Evolutionary conservation across 2,329 filamentous ascomycete species (phyloP).

Genomic region (Byssothecium circinans): DNA sequence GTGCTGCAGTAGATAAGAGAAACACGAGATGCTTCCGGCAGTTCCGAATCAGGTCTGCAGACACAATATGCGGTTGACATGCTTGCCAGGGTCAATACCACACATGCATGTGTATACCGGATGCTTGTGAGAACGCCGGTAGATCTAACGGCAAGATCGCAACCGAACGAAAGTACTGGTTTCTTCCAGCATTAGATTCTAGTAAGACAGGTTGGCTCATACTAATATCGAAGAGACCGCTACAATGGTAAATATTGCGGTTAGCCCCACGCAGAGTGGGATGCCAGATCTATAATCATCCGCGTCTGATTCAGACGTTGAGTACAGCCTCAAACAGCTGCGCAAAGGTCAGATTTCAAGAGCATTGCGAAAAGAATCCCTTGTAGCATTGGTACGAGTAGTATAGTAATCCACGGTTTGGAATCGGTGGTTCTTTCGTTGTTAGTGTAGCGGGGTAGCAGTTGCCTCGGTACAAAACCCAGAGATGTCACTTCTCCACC

Average conservation of each 20-base stretch:
- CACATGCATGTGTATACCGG: constrained; percentile 4
- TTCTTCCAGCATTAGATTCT: constrained; percentile 3
- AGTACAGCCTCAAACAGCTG: too few relatives aligned
- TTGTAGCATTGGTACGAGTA: too few relatives aligned
- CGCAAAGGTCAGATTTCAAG: too few relatives aligned
- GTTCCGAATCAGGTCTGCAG: constrained; percentile 7
- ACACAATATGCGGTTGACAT: constrained; percentile 5
- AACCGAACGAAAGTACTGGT: constrained; percentile 10
- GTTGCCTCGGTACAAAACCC: neutral
- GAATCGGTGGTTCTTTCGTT: too few relatives aligned
- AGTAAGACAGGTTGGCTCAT: constrained; percentile 3
- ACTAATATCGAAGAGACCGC: neutral
- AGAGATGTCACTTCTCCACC: neutral
- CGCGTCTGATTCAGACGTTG: too few relatives aligned
- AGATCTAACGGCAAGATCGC: constrained; percentile 13
- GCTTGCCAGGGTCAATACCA: constrained; percentile 1
- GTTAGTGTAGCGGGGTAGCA: neutral
- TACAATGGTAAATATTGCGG: neutral
- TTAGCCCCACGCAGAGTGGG: too few relatives aligned
- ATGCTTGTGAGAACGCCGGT: constrained; percentile 19
- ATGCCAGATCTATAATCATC: too few relatives aligned
- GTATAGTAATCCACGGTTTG: too few relatives aligned
- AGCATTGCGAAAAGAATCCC: too few relatives aligned
- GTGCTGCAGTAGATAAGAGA: neutral
- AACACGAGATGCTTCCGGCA: neutral